These are phyloP conservation scores for Leccinum subtestaceum DNA, from an alignment of 768 basidiomycete species.

Conservation along the genomic window DNA sequence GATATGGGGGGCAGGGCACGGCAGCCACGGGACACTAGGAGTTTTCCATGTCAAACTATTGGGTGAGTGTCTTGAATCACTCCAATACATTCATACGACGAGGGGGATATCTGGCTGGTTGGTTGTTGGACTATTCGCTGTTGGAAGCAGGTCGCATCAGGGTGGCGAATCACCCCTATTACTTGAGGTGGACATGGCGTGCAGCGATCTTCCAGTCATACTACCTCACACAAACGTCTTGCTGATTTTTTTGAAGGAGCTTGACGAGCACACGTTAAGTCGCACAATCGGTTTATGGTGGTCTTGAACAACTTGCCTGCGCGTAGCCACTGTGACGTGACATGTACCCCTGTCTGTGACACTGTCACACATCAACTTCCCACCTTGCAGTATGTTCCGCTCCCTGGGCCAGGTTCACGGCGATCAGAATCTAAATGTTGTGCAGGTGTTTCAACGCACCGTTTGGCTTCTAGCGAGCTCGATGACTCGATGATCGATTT, in stretches of 20 bases:
- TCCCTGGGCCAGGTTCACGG: background rate
- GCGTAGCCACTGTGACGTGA: slow-evolving; percentile 25
- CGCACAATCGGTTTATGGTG: slow-evolving; percentile 23
- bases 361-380: slow-evolving; percentile 19
- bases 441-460: slow-evolving; percentile 6
- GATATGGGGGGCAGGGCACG: slow-evolving; percentile 4
- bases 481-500: background rate
- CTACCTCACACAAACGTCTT: slow-evolving; percentile 30
- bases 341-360: slow-evolving; percentile 28
- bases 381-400: slow-evolving; percentile 5
- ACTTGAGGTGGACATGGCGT: slow-evolving; percentile 5
- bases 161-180: slow-evolving; percentile 2
- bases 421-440: background rate
- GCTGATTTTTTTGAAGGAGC: slow-evolving; percentile 15
- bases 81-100: slow-evolving; percentile 22
- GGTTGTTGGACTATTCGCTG: slow-evolving; percentile 4
- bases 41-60: slow-evolving; percentile 16
- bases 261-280: slow-evolving; percentile 32
- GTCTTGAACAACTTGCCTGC: slow-evolving; percentile 32
- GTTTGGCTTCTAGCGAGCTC: background rate
- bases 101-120: slow-evolving; percentile 19
- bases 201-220: slow-evolving; percentile 16
- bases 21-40: background rate
- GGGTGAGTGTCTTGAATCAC: slow-evolving; percentile 34
- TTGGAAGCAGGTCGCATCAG: background rate